Evolutionary conservation across 2,329 filamentous ascomycete species (phyloP), one percentile per base, ranked within the genome.

Genomic region (Ophiostoma angusticollis): DNA sequence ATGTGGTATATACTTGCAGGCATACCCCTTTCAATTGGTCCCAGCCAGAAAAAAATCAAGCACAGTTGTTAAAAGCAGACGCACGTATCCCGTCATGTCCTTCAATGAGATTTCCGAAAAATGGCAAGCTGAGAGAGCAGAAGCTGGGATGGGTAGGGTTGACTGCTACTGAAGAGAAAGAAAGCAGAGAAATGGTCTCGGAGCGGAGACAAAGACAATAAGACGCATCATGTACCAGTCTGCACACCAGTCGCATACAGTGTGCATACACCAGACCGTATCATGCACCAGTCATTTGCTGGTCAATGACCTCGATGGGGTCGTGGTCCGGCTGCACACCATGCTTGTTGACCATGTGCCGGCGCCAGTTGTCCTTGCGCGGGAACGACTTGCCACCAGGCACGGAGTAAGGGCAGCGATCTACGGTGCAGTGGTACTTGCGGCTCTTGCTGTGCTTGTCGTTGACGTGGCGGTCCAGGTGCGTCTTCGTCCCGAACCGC

Each of bases 291-390:
- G 37, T 43, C 52, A 61, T 58, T 3, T 55, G 50, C 18, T 58
- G 54, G 42, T 65, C 64, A 37, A 63, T 57, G 12, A 64, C 56
- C 14, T 64, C 62, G 13, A 63, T 60, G 2, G 65, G 63, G 6
- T 65, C 62, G 43, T 65, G 53, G 25, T 63, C 54, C 0, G 54
- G 52, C 3, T 50, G 49, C 35, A 52, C 50, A 13, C 47, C 42
- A 47, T 77, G 72, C 47, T 74, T 75, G 52, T 74, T 75, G 25
- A 64, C 59, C 70, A 77, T 75, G 50, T 77, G 72, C 40, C 72
- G 58, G 48, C 71, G 67, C 72, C 72, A 76, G 53, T 77, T 76
- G 49, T 76, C 72, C 50, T 76, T 77, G 38, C 72, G 59, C 1
- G 72, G 70, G 46, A 77, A 77, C 0, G 67, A 69, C 45, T 72